Evolutionary conservation across 495 filamentous ascomycete genomes (phyloP).

Genomic region (Jackrogersella minutella): DNA sequence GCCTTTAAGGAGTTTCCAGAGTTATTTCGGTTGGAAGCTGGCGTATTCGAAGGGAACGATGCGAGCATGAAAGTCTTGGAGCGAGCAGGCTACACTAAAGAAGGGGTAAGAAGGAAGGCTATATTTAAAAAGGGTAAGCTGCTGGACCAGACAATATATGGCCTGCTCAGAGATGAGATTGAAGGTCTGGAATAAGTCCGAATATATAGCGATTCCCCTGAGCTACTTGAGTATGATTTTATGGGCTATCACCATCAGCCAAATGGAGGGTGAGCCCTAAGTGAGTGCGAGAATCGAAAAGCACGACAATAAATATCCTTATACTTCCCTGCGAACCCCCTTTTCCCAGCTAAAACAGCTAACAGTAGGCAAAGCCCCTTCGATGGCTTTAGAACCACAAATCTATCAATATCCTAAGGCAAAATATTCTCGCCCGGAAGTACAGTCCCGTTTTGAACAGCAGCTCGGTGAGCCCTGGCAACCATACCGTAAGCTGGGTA

Average conservation of each 20-base stretch:
- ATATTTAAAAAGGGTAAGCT: conserved; percentile 46
- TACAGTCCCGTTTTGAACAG: conserved; percentile 53
- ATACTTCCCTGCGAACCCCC: background rate
- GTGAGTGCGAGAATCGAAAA: conserved; percentile 2
- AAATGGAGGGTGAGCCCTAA: background rate
- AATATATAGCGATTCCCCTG: background rate
- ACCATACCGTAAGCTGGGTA: conserved; percentile 56
- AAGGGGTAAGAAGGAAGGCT: conserved; percentile 50
- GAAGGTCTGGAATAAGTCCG: conserved; percentile 5
- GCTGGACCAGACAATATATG: conserved; percentile 43
- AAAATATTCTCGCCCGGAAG: conserved; percentile 55
- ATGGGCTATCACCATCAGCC: background rate
- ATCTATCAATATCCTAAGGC: conserved; percentile 18
- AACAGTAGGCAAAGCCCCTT: background rate
- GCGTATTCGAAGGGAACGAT: conserved; percentile 43
- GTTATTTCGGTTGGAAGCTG: conserved; percentile 47
- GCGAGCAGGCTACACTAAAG: conserved; percentile 48
- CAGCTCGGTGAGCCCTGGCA: conserved; percentile 54
- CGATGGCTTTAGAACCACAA: background rate
- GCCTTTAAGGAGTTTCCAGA: conserved; percentile 44
- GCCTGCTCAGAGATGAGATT: conserved; percentile 49
- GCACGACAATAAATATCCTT: background rate
- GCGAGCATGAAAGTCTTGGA: conserved; percentile 46
- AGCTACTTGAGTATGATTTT: background rate
- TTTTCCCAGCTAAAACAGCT: background rate